Percentiles rank a stretch among this genome's conserved stretches.
phyloP scores from a whole-genome alignment of 75 land plant genomes.

The Gnetum montanum region DNA sequence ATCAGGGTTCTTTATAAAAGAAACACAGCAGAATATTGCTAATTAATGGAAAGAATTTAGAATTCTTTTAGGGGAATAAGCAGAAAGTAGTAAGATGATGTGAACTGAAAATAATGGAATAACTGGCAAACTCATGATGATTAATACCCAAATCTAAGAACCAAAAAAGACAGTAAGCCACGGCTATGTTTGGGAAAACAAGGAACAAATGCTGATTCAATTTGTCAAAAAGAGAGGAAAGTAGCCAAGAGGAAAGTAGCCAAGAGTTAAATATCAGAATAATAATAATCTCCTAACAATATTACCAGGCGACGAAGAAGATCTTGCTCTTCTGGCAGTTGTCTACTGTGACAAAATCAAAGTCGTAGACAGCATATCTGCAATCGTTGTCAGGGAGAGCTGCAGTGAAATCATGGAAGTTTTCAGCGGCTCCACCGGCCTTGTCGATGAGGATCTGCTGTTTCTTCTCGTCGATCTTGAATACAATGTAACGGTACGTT shows the following conservation, averaged over 20 bases:
- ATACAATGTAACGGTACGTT: slow-evolving; percentile 50
- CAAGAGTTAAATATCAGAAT: not conserved
- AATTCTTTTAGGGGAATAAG: no score
- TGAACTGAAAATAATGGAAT: no score
- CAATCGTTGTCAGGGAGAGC: slow-evolving; percentile 51
- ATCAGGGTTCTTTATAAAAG: not conserved
- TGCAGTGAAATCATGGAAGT: slow-evolving; percentile 41
- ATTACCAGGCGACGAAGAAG: slow-evolving; percentile 44
- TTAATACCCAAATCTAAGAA: no score
- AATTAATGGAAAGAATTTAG: not conserved
- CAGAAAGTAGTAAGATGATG: not conserved
- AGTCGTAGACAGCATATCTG: slow-evolving; percentile 59
- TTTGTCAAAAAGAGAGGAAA: no score
- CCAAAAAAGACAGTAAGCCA: not conserved
- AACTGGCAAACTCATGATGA: no score
- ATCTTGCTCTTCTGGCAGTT: slow-evolving; percentile 44
- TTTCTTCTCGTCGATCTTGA: slow-evolving; percentile 52
- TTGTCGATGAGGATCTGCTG: slow-evolving; percentile 42
- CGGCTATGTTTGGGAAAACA: not conserved
- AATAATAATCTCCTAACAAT: not conserved
- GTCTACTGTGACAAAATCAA: slow-evolving; percentile 35
- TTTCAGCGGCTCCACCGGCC: slow-evolving; percentile 33
- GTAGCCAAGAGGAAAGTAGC: no score
- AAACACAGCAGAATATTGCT: not conserved
- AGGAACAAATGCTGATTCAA: not conserved